These are phyloP conservation scores for Penicillium sp. DNA, from an alignment of 2,329 filamentous ascomycete genomes.

Conservation along the genomic window DNA sequence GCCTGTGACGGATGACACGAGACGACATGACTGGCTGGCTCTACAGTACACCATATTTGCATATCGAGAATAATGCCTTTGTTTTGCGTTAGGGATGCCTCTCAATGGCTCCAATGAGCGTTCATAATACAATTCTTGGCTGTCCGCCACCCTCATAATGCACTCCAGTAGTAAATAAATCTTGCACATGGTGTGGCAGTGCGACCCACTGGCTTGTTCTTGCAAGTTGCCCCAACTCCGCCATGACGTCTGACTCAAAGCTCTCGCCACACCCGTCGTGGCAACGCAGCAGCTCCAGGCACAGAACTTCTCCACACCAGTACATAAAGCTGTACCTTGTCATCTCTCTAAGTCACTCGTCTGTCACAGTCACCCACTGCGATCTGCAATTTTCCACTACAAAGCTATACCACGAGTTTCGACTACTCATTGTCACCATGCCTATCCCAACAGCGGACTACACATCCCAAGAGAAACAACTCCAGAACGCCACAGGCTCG, in stretches of 20 bases:
- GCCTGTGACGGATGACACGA: neutral
- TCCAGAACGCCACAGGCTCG: constrained; percentile 11
- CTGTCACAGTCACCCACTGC: neutral
- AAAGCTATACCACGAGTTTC: neutral
- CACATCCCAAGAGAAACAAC: constrained; percentile 20
- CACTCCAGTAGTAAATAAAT: neutral
- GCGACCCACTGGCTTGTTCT: neutral
- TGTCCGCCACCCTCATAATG: neutral
- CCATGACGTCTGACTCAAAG: constrained; percentile 8
- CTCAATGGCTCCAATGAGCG: neutral
- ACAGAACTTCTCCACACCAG: neutral
- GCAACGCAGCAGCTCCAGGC: constrained; percentile 5
- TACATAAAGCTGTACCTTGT: neutral
- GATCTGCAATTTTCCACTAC: neutral
- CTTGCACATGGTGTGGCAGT: neutral
- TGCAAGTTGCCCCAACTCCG: neutral
- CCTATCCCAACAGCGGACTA: constrained; percentile 24
- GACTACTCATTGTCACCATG: constrained; percentile 13
- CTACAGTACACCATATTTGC: neutral
- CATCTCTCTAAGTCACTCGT: neutral
- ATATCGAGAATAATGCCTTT: neutral
- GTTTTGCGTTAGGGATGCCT: neutral
- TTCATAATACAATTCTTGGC: neutral
- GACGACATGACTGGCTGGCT: neutral
- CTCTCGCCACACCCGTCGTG: constrained; percentile 13